Evolutionary conservation across 2,329 filamentous ascomycete species (phyloP), one percentile per base, ranked within the genome.

Genomic region (Talaromyces sp.): DNA sequence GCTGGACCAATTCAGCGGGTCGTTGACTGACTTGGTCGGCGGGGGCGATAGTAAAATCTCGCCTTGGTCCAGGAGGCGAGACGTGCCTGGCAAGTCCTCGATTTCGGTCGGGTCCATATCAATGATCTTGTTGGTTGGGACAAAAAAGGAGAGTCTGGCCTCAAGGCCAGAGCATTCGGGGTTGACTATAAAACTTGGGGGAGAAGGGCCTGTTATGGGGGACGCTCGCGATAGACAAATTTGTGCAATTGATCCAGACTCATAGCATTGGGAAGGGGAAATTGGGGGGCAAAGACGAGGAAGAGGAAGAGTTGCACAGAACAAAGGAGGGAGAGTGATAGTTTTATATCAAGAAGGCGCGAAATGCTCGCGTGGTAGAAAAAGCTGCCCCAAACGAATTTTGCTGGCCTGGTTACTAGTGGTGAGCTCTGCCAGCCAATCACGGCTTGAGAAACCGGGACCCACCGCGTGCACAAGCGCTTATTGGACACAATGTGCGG

Each of bases 41-140:
- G 81, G 78, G 3, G 83, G 83, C 3, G 80, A 78, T 28, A 85
- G 77, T 22, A 83, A 77, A 52, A 85, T 77, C 61, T 85, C 79
- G 59, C 69, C 70, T 53, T 72, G 66, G 33, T 67, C 66, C 54
- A 68, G 69, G 19, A 72, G 65, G 47, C 67, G 65, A 44, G 65
- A 65, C 8, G 69, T 71, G 36, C 69, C 69, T 55, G 68, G 67
- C n/a, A 70, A 65, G 15, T 62, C 57, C 53, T 67, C 65, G n/a
- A 33, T 52, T 15, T 59, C 57, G 19, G 54, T 47, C 17, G 25
- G 8, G 25, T 56, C 54, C 60, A 62, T 62, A 42, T 57, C 52
- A 17, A 22, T 44, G 27, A n/a, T 44, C 39, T 44, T 44, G 66
- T 65, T 61, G 57, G 52, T 60, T 62, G 39, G 4, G 51, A 25